phyloP scores from a whole-genome alignment of 306 rosid genomes.

The Lathyrus sativus region DNA sequence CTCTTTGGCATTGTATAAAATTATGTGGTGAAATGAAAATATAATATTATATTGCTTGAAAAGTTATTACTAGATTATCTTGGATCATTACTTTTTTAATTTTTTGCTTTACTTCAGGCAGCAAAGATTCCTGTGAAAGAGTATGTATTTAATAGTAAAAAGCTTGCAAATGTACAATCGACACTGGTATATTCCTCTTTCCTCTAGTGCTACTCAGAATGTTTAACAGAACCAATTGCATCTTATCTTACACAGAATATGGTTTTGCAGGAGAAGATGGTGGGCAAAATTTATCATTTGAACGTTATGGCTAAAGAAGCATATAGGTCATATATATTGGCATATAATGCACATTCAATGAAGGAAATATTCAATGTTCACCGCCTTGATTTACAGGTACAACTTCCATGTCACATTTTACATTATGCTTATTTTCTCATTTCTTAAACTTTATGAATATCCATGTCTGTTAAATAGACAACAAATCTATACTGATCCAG shows the following conservation, averaged over 20 bases:
- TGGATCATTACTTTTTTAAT: slow-evolving; percentile 1
- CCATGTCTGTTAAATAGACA: slow-evolving; percentile 5
- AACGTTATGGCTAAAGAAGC: slow-evolving; percentile 82
- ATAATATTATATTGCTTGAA: neutral
- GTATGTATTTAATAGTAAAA: slow-evolving; percentile 63
- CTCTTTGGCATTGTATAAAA: slow-evolving; percentile 19
- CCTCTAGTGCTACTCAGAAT: slow-evolving; percentile 8
- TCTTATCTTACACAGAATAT: slow-evolving; percentile 15
- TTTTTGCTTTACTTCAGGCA: slow-evolving; percentile 53
- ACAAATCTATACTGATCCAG: slow-evolving; percentile 4
- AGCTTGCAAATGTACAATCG: slow-evolving; percentile 80
- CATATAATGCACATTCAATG: slow-evolving; percentile 92
- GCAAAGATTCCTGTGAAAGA: slow-evolving; percentile 92
- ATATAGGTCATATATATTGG: slow-evolving; percentile 75
- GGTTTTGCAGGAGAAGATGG: slow-evolving; percentile 79
- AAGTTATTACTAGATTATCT: slow-evolving; percentile 17
- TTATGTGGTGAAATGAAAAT: slow-evolving; percentile 15
- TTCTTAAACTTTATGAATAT: slow-evolving; percentile 20
- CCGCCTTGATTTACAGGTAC: slow-evolving; percentile 83
- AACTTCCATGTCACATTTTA: slow-evolving; percentile 7
- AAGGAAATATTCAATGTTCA: slow-evolving; percentile 91
- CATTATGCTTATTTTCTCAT: slow-evolving; percentile 8
- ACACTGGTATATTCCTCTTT: slow-evolving; percentile 64
- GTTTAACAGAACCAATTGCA: neutral
- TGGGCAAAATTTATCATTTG: slow-evolving; percentile 69